Evolutionary conservation across 345 rosid genomes (phyloP).

Genomic region (Rubroshorea leprosula): DNA sequence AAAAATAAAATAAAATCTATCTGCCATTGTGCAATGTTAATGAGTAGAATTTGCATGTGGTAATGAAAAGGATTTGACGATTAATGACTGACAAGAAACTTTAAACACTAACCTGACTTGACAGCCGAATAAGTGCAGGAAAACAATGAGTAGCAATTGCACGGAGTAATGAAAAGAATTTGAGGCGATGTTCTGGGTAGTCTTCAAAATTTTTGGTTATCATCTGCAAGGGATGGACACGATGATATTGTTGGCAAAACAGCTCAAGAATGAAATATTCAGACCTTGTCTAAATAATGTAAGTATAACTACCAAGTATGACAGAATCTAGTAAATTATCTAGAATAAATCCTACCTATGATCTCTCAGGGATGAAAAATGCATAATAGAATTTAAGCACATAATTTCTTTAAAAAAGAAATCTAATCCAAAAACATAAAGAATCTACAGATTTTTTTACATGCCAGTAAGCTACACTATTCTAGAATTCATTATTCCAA

Average conservation of each 20-base stretch:
- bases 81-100: background rate
- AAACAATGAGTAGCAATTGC: slow-evolving; percentile 96
- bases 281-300: too few species aligned
- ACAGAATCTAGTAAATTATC: background rate
- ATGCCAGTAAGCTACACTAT: background rate
- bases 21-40: background rate
- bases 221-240: slow-evolving; percentile 52
- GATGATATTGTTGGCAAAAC: slow-evolving; percentile 2
- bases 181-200: slow-evolving; percentile 97
- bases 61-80: background rate
- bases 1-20: too few species aligned
- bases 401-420: too few species aligned
- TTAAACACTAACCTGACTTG: slow-evolving; percentile 74
- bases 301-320: background rate
- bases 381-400: too few species aligned
- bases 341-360: background rate
- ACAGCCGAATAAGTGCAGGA: slow-evolving; percentile 81
- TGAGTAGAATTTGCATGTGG: background rate
- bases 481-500: background rate
- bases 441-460: background rate
- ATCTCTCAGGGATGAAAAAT: too few species aligned
- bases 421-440: background rate
- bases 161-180: slow-evolving; percentile 94
- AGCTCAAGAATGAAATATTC: too few species aligned
- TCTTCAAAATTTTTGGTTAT: slow-evolving; percentile 98